Evolutionary conservation across 805 yeast genomes (phyloP), one percentile per base, ranked within the genome.

Genomic region (Candida odintsovae): DNA sequence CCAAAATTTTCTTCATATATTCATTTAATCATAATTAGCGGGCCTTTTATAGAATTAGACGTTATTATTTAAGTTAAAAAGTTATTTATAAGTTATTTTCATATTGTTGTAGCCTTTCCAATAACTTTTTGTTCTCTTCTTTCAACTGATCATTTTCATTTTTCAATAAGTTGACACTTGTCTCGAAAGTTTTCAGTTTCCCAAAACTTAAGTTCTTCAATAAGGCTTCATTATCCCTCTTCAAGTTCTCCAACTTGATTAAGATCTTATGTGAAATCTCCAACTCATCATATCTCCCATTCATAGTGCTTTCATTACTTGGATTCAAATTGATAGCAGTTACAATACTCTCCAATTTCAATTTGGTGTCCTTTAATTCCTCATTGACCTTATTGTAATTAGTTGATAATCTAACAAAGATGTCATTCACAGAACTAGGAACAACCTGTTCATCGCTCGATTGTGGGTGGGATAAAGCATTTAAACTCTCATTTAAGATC

Each of bases 231-330:
- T 88, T 88, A 59, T 88, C 95, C 40, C 73, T 75, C 18, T 78
- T 78, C 49, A 88, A 65, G 47, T 74, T 67, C 45, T 77, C 77
- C 52, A 88, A 56, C 55, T 86, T 79, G 37, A 74, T 72, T 36
- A 87, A 70, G 48, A 86, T 77, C 55, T 82, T 82, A 59, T 87
- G 94, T 13, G 90, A 80, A 41, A 86, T 66, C 46, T 86, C 90
- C 56, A 85, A 81, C 43, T 79, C 83, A 56, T 87, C 95, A 60
- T 78, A 83, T 47, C 83, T 70, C 2, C 89, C 90, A 47, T 71
- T 65, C 29, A 71, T 69, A 2, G 80, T 77, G 20, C 69, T 62
- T 2, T 67, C 51, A 44, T 73, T 75, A 11, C 67, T 60, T 6
- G 83, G 82, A 49, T 74, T 75, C 43, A 77, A 54, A 2, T 80